Evolutionary conservation across 2,329 filamentous ascomycete species (phyloP).

Genomic region (Epichloe hybrida): DNA sequence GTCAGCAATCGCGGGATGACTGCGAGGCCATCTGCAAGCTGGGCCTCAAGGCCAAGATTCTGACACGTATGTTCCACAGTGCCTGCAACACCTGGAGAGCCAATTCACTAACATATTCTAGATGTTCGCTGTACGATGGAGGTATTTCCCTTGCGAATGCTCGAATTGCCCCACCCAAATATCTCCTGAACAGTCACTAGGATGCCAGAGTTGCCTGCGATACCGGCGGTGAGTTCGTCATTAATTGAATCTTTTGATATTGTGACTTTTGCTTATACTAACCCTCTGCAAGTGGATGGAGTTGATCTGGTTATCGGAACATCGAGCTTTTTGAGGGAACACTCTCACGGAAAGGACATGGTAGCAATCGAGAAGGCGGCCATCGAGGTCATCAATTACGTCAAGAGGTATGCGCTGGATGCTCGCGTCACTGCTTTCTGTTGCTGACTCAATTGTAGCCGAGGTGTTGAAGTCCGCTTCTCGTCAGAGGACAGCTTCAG

Average conservation of each 20-base stretch:
- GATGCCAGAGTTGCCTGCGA: conserved; percentile 2
- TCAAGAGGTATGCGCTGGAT: conserved; percentile 5
- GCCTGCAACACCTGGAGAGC: no score
- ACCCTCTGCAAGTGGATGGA: conserved; percentile 35
- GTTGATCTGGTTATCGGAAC: conserved; percentile 49
- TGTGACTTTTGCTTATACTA: neutral
- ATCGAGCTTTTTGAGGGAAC: conserved; percentile 70
- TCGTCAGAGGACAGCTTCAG: conserved; percentile 74
- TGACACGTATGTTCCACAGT: conserved; percentile 11
- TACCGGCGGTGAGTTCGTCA: neutral
- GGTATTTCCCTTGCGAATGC: neutral
- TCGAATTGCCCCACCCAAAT: neutral
- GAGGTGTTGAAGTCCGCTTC: conserved; percentile 12
- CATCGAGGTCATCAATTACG: conserved; percentile 9
- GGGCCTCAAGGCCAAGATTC: conserved; percentile 50
- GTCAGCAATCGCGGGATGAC: conserved; percentile 71
- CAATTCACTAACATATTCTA: neutral
- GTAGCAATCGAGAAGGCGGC: conserved; percentile 57
- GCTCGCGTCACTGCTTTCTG: no score
- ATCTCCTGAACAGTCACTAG: neutral
- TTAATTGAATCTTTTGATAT: neutral
- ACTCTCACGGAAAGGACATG: conserved; percentile 86
- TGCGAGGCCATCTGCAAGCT: conserved; percentile 92
- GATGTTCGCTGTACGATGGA: conserved; percentile 13
- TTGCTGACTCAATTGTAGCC: neutral